These are phyloP conservation scores for Talaromyces sp. DNA, from an alignment of 2,329 filamentous ascomycete species.

Conservation along the genomic window DNA sequence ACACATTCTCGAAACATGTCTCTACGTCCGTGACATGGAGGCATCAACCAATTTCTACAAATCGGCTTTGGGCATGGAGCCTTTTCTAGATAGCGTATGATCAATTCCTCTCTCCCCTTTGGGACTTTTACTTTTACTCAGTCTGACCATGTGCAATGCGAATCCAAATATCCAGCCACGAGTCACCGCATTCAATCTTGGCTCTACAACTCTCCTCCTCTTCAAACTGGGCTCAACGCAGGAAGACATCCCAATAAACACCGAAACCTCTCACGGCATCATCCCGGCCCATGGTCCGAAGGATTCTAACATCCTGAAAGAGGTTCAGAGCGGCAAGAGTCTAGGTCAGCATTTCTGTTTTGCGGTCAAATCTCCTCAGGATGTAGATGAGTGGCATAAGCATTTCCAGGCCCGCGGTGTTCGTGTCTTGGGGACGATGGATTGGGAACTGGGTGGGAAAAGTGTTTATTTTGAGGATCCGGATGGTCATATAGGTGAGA, in stretches of 20 bases:
- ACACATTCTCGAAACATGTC: constrained; percentile 27
- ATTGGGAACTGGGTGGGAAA: constrained; percentile 26
- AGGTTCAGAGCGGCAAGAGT: not conserved
- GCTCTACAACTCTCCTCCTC: constrained; percentile 27
- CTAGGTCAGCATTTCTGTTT: constrained; percentile 28
- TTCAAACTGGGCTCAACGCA: constrained; percentile 18
- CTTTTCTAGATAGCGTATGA: constrained; percentile 18
- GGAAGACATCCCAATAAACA: constrained; percentile 8
- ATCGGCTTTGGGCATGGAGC: constrained; percentile 20
- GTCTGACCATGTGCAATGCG: too few species aligned
- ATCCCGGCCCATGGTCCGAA: constrained; percentile 14
- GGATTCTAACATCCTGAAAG: not conserved
- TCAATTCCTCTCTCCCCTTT: not conserved
- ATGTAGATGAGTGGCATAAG: constrained; percentile 23
- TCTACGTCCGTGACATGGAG: constrained; percentile 25
- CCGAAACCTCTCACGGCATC: constrained; percentile 5
- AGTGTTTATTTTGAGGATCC: constrained; percentile 30
- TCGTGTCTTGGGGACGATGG: constrained; percentile 21
- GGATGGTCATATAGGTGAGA: constrained; percentile 29
- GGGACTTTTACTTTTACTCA: too few species aligned
- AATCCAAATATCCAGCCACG: constrained; percentile 16
- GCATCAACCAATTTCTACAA: constrained; percentile 24
- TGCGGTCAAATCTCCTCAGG: constrained; percentile 21
- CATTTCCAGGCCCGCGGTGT: constrained; percentile 23
- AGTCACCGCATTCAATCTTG: constrained; percentile 24